phyloP scores from a whole-genome alignment of 2,329 filamentous ascomycete species.

The Elsinoe necatrix region DNA sequence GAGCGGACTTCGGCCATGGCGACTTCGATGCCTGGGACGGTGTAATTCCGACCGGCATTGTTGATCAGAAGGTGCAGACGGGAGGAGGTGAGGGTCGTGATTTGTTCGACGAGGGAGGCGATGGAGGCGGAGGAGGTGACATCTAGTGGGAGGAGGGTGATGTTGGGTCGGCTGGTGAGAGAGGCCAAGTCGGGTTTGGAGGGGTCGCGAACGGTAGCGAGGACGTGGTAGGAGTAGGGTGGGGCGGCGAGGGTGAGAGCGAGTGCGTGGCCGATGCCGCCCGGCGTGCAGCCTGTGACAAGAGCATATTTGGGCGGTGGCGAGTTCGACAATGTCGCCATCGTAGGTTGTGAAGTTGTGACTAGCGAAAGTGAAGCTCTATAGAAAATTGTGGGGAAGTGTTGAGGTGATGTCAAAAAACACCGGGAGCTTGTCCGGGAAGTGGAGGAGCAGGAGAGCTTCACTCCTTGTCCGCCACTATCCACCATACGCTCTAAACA shows the following conservation, averaged over 20 bases:
- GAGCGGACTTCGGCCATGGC: conserved; percentile 40
- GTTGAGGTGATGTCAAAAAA: conserved; percentile 6
- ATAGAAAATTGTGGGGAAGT: background rate
- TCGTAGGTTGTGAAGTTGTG: background rate
- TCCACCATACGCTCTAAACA: too few relatives aligned
- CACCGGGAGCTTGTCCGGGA: background rate
- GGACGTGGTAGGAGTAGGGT: conserved; percentile 44
- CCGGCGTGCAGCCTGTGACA: conserved; percentile 40
- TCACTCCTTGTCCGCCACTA: background rate
- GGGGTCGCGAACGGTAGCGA: conserved; percentile 49
- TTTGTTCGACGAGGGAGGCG: conserved; percentile 37
- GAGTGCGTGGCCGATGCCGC: conserved; percentile 51
- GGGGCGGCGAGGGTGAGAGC: conserved; percentile 37
- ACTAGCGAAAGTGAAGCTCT: background rate
- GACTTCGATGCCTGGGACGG: conserved; percentile 49
- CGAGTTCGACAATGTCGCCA: conserved; percentile 10
- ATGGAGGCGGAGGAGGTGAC: conserved; percentile 46
- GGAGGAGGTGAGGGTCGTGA: conserved; percentile 40
- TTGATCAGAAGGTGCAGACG: conserved; percentile 51
- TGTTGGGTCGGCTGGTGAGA: conserved; percentile 24
- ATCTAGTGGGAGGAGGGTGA: conserved; percentile 45
- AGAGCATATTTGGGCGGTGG: conserved; percentile 24
- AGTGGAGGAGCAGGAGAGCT: background rate
- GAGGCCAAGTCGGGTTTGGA: conserved; percentile 18
- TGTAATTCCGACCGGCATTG: conserved; percentile 51